Base-by-base conservation (phyloP, 2,329 filamentous ascomycete species). In the Hypoxylon sp. region DNA sequence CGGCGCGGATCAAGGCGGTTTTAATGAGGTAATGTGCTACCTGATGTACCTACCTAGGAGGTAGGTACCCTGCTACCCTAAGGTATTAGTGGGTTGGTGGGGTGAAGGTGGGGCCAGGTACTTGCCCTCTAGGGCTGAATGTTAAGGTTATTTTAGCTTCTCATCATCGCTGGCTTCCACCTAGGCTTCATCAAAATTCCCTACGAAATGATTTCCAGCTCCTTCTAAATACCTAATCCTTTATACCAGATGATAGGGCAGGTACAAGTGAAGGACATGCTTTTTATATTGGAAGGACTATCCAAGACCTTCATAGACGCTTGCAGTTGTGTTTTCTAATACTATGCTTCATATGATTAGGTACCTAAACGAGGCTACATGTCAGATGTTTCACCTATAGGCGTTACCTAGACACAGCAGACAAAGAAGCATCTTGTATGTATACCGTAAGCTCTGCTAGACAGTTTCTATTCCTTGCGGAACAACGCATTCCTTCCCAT, bases 1-100 rank as follows among this genome's bases (percentile, higher is more conserved):
- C 34, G 28, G 38, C 21, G 45, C 60, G 60, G 52, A 43, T 56
- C 13, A 5, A 49, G 21, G 59, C 53, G 51, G 28, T 46, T 30
- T 30, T 58, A 38, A 58, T 63, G 60, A 63, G 36, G 60, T 52
- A 53, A 56, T 46, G 34, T 30, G 10, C 32, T 36, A 36, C 13
- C 13, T 17, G 14, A 2, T 14, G 34, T n/a, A n/a, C 11, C 34
- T 6, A 14, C 34, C 34, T 23, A 4, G 32, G 32, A 11, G 30
- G 5, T 5, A 36, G 34, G 34, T n/a, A 36, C 34, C 34, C 34
- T 36, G 13, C 34, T 14, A 36, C 34, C 13, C 13, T 36, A 5
- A 36, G 34, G 7, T n/a, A 4, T 6, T 36, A 36, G 34, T 36
- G 34, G 34, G 34, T 11, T 17, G 38, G 38, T 41, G 14, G 38